Percentiles rank a stretch among this genome's conserved stretches.
Conservation (phyloP, 805 yeast genomes). For the Candida vaughaniae region DNA sequence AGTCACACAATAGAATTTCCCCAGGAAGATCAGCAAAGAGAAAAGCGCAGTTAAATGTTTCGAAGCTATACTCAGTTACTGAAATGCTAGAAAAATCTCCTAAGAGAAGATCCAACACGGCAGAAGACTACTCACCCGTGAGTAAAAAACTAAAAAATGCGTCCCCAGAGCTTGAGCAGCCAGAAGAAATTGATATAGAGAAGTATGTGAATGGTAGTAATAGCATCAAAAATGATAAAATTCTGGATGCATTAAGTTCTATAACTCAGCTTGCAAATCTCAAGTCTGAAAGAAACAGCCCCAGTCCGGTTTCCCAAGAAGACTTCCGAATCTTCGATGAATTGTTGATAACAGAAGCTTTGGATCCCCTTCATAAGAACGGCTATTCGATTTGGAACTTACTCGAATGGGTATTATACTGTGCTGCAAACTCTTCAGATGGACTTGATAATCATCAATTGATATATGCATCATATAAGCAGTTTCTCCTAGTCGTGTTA, state of each 20-base stretch:
- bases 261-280: no score
- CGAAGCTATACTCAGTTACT: background rate
- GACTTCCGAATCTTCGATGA: constrained; percentile 31
- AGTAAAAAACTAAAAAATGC: background rate
- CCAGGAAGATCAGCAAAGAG: background rate
- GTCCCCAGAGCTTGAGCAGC: background rate
- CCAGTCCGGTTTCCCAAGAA: background rate
- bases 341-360: constrained; percentile 19
- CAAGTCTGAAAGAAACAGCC: no score
- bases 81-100: background rate
- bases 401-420: constrained; percentile 35
- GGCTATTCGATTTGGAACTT: constrained; percentile 27
- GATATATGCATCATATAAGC: constrained; percentile 20
- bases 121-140: constrained; percentile 1
- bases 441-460: background rate
- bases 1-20: background rate
- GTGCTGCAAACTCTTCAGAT: constrained; percentile 19
- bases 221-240: no score
- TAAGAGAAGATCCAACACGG: background rate
- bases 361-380: constrained; percentile 16
- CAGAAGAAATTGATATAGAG: background rate
- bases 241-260: no score
- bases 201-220: no score
- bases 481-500: constrained; percentile 19
- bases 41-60: background rate